Conservation (phyloP, 2,329 filamentous ascomycete genomes). For the Aspergillus ibericus region DNA sequence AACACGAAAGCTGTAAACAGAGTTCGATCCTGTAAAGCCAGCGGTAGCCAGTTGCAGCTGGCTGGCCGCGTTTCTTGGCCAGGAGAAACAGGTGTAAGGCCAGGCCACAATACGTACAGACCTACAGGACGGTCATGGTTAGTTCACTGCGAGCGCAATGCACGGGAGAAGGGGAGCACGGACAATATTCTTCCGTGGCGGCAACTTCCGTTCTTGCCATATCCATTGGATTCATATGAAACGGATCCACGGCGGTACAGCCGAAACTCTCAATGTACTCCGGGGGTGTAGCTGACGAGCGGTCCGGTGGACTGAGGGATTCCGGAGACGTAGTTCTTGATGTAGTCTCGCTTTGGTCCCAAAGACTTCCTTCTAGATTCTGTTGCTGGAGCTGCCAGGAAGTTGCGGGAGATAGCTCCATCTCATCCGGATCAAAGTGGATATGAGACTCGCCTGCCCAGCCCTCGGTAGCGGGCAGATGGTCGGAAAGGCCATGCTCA, state of each 20-base stretch:
- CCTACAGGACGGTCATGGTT: constrained; percentile 11
- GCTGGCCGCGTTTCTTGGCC: constrained; percentile 1
- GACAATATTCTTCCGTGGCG: constrained; percentile 30
- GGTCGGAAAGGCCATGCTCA: background rate
- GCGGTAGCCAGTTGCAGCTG: constrained; percentile 29
- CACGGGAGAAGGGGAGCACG: constrained; percentile 8
- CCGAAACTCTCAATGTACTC: constrained; percentile 16
- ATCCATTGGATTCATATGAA: constrained; percentile 19
- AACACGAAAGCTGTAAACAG: constrained; percentile 35
- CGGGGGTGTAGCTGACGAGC: background rate
- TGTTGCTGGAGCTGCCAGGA: background rate
- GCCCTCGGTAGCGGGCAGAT: background rate
- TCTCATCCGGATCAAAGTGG: background rate
- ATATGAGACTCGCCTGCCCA: background rate
- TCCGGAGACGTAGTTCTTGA: background rate
- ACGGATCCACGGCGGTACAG: constrained; percentile 29
- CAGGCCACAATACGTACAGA: constrained; percentile 31
- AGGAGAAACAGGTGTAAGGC: constrained; percentile 22
- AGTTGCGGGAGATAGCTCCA: background rate
- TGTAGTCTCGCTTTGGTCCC: background rate
- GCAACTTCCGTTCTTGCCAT: constrained; percentile 24
- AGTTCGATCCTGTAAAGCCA: constrained; percentile 29
- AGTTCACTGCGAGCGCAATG: background rate
- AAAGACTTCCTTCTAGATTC: background rate
- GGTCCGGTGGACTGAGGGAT: background rate